These are phyloP conservation scores for Taxawa tesnikishii DNA, from an alignment of 2,329 filamentous ascomycete species.

Conservation along the genomic window DNA sequence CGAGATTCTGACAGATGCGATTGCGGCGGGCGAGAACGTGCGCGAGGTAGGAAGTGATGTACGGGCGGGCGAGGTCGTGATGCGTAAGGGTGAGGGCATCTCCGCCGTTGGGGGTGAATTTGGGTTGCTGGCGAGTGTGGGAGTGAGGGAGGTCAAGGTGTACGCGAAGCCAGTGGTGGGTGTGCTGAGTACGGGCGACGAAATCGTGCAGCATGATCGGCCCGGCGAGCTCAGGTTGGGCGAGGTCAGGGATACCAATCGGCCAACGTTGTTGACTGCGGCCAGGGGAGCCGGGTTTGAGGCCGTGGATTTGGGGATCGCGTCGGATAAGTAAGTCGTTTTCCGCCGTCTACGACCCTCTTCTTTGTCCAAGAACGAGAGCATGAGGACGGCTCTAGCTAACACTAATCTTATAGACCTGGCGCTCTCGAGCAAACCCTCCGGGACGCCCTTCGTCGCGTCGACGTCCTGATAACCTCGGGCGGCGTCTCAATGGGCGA, in stretches of 20 bases:
- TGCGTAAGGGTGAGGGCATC: slow-evolving; percentile 69
- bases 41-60: slow-evolving; percentile 88
- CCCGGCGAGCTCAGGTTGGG: slow-evolving; percentile 55
- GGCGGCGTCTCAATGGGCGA: slow-evolving; percentile 98
- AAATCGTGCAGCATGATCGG: slow-evolving; percentile 67
- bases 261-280: slow-evolving; percentile 74
- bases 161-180: slow-evolving; percentile 71
- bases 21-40: slow-evolving; percentile 74
- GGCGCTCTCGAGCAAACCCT: slow-evolving; percentile 65
- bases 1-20: slow-evolving; percentile 67
- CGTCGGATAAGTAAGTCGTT: slow-evolving; percentile 47
- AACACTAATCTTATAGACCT: slow-evolving; percentile 31
- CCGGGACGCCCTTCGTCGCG: slow-evolving; percentile 57
- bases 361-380: neutral
- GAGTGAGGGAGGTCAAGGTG: slow-evolving; percentile 56
- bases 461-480: slow-evolving; percentile 79
- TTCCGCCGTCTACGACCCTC: neutral
- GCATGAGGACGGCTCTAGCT: no score
- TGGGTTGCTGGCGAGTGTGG: slow-evolving; percentile 76
- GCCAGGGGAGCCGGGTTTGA: slow-evolving; percentile 63
- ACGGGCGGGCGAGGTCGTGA: slow-evolving; percentile 52
- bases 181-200: slow-evolving; percentile 86
- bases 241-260: slow-evolving; percentile 88
- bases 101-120: slow-evolving; percentile 83
- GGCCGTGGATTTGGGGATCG: slow-evolving; percentile 77